phyloP scores from a whole-genome alignment of 345 rosid species.

The Syzygium aqueum region DNA sequence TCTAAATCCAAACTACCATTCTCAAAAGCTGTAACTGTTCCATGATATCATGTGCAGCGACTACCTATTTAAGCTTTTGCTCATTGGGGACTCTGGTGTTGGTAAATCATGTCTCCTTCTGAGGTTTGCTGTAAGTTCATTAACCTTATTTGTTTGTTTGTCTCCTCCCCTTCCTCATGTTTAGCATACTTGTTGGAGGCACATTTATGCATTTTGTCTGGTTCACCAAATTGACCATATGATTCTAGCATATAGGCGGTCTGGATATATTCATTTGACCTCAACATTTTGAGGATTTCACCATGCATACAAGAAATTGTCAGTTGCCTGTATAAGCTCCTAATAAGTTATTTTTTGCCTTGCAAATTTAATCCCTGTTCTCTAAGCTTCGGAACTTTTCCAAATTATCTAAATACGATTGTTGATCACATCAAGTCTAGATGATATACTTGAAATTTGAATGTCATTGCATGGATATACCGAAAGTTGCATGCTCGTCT shows the following conservation, averaged over 20 bases:
- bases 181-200: not conserved
- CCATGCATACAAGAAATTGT: not conserved
- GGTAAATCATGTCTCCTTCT: slow-evolving; percentile 45
- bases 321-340: not conserved
- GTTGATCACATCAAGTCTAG: not conserved
- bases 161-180: not conserved
- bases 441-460: not conserved
- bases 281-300: not conserved
- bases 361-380: not conserved
- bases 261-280: not conserved
- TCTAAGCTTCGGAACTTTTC: not conserved
- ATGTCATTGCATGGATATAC: not conserved
- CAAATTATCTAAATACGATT: not conserved
- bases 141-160: not conserved
- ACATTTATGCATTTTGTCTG: not conserved
- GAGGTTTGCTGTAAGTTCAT: slow-evolving; percentile 32
- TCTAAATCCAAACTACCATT: not conserved
- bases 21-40: not conserved
- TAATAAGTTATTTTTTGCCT: not conserved
- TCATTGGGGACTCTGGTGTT: slow-evolving; percentile 52
- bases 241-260: not conserved
- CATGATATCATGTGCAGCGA: slow-evolving; percentile 5
- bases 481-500: not conserved
- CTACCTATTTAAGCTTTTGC: slow-evolving; percentile 49
- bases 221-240: not conserved